Conservation (phyloP, 441 rosid genomes). For the Gossypium davidsonii region DNA sequence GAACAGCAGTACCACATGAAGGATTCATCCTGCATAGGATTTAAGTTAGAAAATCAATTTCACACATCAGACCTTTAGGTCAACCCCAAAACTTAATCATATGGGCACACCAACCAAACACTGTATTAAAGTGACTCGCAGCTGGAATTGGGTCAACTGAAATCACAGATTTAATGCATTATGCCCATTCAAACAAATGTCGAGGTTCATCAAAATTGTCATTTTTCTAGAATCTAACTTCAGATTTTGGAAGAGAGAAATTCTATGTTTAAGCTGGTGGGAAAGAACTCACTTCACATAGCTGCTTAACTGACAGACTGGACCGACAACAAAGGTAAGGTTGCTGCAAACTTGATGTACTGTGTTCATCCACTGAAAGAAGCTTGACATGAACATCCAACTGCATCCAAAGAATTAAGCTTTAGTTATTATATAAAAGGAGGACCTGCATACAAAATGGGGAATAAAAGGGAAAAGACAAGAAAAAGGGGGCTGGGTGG, state of each 20-base stretch:
- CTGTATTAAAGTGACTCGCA: not conserved
- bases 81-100: not conserved
- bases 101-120: not conserved
- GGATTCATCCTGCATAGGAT: not conserved
- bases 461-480: not conserved
- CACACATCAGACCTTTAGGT: constrained; percentile 5
- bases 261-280: constrained; percentile 4
- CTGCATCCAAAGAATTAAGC: constrained; percentile 29
- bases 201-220: not conserved
- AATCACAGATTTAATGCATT: not conserved
- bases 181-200: constrained; percentile 3
- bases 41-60: not conserved
- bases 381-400: constrained; percentile 44
- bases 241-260: not conserved
- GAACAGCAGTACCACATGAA: not conserved
- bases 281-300: constrained; percentile 40
- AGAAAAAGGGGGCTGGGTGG: not conserved
- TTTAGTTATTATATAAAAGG: constrained; percentile 8
- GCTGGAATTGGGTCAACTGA: not conserved
- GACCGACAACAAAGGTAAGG: constrained; percentile 49
- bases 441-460: not conserved
- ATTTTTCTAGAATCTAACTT: not conserved
- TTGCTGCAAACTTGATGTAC: constrained; percentile 38
- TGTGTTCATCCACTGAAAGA: constrained; percentile 36
- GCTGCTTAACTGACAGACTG: constrained; percentile 44